These are phyloP conservation scores for Phytophthora cactorum DNA, from an alignment of 352 stramenopile species.

Conservation along the genomic window DNA sequence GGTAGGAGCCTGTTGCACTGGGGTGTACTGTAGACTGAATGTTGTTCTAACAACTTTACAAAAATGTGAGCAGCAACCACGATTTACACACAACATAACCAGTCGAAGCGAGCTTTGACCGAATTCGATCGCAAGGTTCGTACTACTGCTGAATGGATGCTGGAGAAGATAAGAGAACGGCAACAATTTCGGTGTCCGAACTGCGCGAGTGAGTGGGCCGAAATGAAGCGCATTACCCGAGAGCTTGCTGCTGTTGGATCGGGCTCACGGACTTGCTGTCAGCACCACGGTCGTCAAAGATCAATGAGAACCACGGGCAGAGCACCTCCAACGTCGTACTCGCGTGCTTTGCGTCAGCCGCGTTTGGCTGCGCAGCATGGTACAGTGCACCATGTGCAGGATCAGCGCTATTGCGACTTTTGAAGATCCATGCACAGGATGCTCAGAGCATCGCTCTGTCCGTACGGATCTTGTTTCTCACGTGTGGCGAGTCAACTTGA, in stretches of 20 bases:
- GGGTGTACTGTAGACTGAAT: background rate
- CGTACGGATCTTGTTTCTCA: slow-evolving; percentile 16
- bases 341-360: background rate
- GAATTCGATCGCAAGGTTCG: slow-evolving; percentile 15
- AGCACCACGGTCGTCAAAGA: slow-evolving; percentile 3
- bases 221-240: slow-evolving; percentile 16
- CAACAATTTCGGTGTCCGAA: slow-evolving; percentile 16
- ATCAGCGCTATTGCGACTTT: slow-evolving; percentile 12
- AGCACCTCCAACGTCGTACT: background rate
- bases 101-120: slow-evolving; percentile 11
- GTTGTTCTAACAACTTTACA: slow-evolving; percentile 12
- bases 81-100: slow-evolving; percentile 22
- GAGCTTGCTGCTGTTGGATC: slow-evolving; percentile 9
- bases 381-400: background rate
- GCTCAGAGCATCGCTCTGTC: background rate
- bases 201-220: slow-evolving; percentile 20
- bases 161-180: slow-evolving; percentile 19
- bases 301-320: background rate
- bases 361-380: background rate
- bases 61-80: slow-evolving; percentile 21
- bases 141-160: slow-evolving; percentile 12
- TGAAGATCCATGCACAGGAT: slow-evolving; percentile 22
- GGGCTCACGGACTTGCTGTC: slow-evolving; percentile 7
- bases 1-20: slow-evolving; percentile 33
- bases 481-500: background rate